These are phyloP conservation scores for Toxoplasma gondii DNA, from an alignment of 169 alveolate genomes.

Conservation along the genomic window DNA sequence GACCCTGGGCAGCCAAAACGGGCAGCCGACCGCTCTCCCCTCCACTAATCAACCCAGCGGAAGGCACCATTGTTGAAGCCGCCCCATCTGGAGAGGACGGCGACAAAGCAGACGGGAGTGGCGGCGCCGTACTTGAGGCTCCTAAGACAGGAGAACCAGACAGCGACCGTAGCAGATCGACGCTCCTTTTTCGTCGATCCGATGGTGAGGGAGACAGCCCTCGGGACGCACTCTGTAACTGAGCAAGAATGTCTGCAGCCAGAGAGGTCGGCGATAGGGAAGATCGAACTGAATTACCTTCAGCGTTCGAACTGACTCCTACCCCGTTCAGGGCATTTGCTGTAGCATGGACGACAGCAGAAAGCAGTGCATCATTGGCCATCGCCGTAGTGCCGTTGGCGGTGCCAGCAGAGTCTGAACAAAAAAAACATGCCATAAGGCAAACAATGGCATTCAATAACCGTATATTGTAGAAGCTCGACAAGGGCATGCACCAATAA, in stretches of 20 bases:
- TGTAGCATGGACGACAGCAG: not conserved
- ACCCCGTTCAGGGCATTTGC: not conserved
- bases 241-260: conserved; percentile 8
- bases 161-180: not conserved
- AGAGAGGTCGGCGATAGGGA: not conserved
- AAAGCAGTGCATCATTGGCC: not conserved
- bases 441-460: no score
- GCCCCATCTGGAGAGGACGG: not conserved
- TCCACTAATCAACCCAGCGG: not conserved
- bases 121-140: not conserved
- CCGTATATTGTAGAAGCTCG: no score
- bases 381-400: not conserved
- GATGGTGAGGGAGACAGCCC: not conserved
- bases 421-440: no score
- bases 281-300: not conserved
- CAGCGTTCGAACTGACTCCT: not conserved
- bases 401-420: no score
- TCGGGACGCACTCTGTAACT: not conserved
- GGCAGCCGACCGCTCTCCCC: not conserved
- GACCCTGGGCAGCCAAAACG: not conserved
- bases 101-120: not conserved
- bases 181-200: not conserved
- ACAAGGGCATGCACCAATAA: no score
- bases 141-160: not conserved
- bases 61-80: not conserved